Evolutionary conservation across 2,329 filamentous ascomycete species (phyloP).

Genomic region (Botryotinia convoluta): DNA sequence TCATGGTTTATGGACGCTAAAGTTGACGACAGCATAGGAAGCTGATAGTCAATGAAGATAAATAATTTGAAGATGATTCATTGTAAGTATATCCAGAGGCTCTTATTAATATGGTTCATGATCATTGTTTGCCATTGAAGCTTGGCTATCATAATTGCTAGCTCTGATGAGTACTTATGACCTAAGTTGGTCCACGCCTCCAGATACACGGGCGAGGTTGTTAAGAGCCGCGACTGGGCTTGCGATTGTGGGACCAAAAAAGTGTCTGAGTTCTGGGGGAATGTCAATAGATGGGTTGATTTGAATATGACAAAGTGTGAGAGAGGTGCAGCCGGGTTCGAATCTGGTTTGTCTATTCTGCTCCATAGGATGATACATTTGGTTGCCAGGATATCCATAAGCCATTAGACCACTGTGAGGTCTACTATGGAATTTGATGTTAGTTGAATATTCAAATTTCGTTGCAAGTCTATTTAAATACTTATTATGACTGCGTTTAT

Average conservation of each 20-base stretch:
- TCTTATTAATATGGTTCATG: no score
- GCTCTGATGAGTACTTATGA: no score
- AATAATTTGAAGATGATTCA: no score
- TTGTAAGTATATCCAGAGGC: no score
- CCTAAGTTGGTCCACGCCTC: no score
- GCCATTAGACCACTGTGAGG: neutral
- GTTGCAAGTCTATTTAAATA: neutral
- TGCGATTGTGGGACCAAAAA: neutral
- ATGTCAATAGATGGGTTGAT: neutral
- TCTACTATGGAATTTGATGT: neutral
- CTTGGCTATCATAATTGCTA: no score
- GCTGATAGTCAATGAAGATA: no score
- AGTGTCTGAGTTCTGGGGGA: neutral
- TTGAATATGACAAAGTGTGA: neutral
- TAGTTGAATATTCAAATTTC: neutral
- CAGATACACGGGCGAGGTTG: neutral
- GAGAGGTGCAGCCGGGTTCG: neutral
- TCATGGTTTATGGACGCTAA: no score
- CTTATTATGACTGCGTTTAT: neutral
- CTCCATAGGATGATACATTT: fast-evolving
- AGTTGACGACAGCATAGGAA: no score
- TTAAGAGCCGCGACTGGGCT: neutral
- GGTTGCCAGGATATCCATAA: neutral
- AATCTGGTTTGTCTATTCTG: neutral
- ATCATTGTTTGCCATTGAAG: no score